phyloP scores from a whole-genome alignment of 805 yeast species.

The Metschnikowia chrysomelidarum region DNA sequence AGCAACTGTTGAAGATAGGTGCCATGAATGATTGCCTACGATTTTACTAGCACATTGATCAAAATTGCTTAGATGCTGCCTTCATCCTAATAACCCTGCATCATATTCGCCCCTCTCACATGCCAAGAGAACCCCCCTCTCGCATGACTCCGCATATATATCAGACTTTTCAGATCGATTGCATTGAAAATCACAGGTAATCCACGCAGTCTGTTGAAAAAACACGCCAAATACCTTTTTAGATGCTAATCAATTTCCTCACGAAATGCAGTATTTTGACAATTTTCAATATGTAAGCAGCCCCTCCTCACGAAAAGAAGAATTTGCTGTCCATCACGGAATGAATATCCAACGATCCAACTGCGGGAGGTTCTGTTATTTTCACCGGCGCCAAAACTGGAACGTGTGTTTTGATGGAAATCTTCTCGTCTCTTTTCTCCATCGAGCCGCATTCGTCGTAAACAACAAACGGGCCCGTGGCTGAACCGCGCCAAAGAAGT shows the following conservation, averaged over 20 bases:
- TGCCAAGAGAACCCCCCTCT: too few relatives aligned
- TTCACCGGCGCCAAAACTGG: constrained; percentile 34
- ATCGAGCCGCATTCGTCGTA: constrained; percentile 4
- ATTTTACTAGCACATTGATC: too few relatives aligned
- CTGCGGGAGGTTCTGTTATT: constrained; percentile 27
- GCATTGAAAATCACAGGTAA: too few relatives aligned
- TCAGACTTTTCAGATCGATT: too few relatives aligned
- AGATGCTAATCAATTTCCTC: not conserved
- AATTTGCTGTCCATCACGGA: constrained; percentile 31
- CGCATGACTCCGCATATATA: too few relatives aligned
- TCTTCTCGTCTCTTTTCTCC: not conserved
- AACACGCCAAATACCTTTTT: too few relatives aligned
- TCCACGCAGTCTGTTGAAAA: too few relatives aligned
- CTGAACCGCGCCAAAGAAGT: constrained; percentile 18
- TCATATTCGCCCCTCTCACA: too few relatives aligned
- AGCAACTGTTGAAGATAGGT: not conserved
- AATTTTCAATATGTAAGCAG: too few relatives aligned
- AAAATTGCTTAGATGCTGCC: too few relatives aligned
- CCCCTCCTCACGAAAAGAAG: constrained; percentile 34
- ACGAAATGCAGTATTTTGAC: not conserved
- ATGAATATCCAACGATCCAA: constrained; percentile 33
- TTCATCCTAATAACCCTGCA: too few relatives aligned
- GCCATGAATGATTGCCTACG: too few relatives aligned
- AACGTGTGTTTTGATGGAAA: constrained; percentile 12
- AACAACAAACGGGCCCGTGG: constrained; percentile 4